Conservation (phyloP, 1,284 basidiomycete genomes). For the Uromyces viciae-fabae region DNA sequence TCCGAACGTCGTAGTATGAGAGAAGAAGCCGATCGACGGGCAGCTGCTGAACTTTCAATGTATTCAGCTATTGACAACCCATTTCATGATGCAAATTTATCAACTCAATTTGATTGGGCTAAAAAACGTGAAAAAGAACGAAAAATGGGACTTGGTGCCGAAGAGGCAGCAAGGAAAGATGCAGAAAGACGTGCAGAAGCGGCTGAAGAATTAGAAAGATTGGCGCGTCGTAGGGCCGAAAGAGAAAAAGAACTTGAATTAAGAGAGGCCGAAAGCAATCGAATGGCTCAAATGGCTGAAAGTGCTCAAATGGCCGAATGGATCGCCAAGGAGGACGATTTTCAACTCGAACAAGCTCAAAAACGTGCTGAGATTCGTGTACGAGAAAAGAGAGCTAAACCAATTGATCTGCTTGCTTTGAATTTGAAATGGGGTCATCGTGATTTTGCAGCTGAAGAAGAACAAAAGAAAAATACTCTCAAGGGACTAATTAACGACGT, state of each 20-base stretch:
- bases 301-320: conserved; percentile 96
- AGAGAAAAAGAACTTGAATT: conserved; percentile 81
- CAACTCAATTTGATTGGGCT: conserved; percentile 93
- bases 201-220: conserved; percentile 79
- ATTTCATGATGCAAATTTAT: conserved; percentile 92
- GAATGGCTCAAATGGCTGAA: conserved; percentile 82
- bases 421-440: conserved; percentile 71
- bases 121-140: conserved; percentile 96
- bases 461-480: conserved; percentile 52
- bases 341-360: conserved; percentile 90
- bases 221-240: conserved; percentile 84
- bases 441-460: conserved; percentile 47
- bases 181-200: conserved; percentile 78
- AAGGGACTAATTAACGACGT: conserved; percentile 55
- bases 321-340: conserved; percentile 94
- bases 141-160: conserved; percentile 74
- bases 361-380: conserved; percentile 86
- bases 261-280: conserved; percentile 84
- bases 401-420: conserved; percentile 86
- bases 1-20: conserved; percentile 43
- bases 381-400: conserved; percentile 90
- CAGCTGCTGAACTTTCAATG: conserved; percentile 52
- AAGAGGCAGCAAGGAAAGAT: conserved; percentile 77
- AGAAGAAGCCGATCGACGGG: conserved; percentile 49
- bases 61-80: conserved; percentile 95